Percentiles rank a stretch among this genome's conserved stretches.
These are phyloP conservation scores for Spinacia oleracea DNA, from an alignment of 179 eudicot species.

Conservation along the genomic window DNA sequence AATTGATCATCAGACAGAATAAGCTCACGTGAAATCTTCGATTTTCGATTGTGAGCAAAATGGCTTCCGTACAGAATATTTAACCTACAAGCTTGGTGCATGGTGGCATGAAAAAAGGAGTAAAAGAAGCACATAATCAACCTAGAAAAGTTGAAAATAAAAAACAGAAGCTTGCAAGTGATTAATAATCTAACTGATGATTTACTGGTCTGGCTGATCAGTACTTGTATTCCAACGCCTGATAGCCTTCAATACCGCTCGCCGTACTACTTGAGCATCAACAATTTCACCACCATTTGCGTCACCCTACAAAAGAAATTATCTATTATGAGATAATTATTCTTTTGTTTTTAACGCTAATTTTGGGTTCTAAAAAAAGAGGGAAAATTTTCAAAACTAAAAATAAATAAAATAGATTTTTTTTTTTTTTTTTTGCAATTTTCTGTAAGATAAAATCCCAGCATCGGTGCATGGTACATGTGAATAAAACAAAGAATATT, in stretches of 20 bases:
- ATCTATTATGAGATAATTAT: background rate
- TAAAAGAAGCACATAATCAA: constrained; percentile 16
- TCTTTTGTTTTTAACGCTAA: background rate
- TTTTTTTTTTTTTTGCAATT: background rate
- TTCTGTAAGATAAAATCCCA: constrained; percentile 10
- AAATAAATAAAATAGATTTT: background rate
- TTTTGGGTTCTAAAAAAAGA: background rate
- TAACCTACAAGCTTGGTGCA: constrained; percentile 20
- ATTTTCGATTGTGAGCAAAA: constrained; percentile 31
- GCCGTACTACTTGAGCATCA: constrained; percentile 60
- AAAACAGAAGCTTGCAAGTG: constrained; percentile 8
- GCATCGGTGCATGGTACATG: constrained; percentile 38
- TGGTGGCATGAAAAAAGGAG: background rate
- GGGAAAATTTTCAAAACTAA: background rate
- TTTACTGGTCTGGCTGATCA: constrained; percentile 33
- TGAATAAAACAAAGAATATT: constrained; percentile 41
- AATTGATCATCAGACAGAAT: background rate
- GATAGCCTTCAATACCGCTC: constrained; percentile 65
- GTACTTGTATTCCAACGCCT: constrained; percentile 48
- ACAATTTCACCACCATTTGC: constrained; percentile 53
- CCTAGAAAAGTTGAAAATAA: background rate
- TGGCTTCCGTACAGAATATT: constrained; percentile 16
- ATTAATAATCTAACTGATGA: constrained; percentile 5
- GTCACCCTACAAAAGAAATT: constrained; percentile 46
- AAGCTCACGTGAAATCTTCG: constrained; percentile 34